A percentile compares a stretch with the other conserved stretches of the same genome.
phyloP scores from a whole-genome alignment of 805 yeast genomes.

The Komagataella ulmi region DNA sequence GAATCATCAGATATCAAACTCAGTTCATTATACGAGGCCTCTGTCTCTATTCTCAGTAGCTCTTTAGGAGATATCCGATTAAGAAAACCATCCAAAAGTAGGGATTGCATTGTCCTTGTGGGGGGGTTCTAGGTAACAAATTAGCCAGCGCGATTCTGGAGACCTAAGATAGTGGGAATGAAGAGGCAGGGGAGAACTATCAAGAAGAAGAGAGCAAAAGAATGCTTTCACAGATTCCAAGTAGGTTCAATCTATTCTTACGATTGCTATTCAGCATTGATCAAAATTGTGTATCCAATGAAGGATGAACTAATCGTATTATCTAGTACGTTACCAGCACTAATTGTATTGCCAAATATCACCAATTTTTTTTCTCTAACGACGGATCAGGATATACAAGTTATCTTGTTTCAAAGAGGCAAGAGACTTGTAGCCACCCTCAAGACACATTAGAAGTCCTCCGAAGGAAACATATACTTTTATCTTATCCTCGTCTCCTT shows the following conservation, averaged over 20 bases:
- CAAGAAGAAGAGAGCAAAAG: not conserved
- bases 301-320: not conserved
- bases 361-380: conserved; percentile 5
- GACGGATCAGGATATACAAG: conserved; percentile 82
- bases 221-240: not conserved
- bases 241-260: too few species aligned
- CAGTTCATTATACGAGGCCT: conserved; percentile 20
- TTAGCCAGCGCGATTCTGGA: not conserved
- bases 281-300: not conserved
- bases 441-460: conserved; percentile 84
- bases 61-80: conserved; percentile 16
- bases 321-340: not conserved
- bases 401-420: conserved; percentile 88
- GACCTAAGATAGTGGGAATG: not conserved
- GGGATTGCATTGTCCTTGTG: conserved; percentile 1
- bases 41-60: conserved; percentile 22
- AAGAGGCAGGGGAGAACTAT: not conserved
- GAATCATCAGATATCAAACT: conserved; percentile 16
- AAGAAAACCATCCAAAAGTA: conserved; percentile 1
- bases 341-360: not conserved
- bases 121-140: not conserved
- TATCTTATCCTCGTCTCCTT: conserved; percentile 48
- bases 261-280: too few species aligned
- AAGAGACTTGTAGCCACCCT: conserved; percentile 86
- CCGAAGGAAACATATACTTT: conserved; percentile 94